phyloP scores from a whole-genome alignment of 208 protist species.

The Herpetomonas muscarum region DNA sequence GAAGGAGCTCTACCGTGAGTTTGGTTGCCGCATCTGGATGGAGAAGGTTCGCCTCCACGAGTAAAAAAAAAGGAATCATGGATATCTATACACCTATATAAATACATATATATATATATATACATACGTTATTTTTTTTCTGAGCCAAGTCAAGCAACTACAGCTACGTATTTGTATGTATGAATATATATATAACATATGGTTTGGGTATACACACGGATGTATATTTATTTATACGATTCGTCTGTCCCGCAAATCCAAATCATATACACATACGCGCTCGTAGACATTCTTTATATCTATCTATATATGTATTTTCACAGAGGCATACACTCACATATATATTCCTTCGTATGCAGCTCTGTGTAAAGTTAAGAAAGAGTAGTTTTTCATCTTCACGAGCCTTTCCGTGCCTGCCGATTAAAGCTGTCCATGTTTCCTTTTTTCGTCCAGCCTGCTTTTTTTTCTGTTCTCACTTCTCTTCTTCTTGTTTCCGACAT shows the following conservation, averaged over 20 bases:
- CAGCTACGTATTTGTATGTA: conserved; percentile 4
- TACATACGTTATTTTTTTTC: conserved; percentile 9
- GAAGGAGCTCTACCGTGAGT: conserved; percentile 83
- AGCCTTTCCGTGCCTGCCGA: neutral
- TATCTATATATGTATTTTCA: conserved; percentile 13
- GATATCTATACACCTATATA: neutral
- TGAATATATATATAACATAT: conserved; percentile 7
- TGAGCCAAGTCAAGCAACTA: conserved; percentile 15
- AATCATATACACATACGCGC: too few species aligned
- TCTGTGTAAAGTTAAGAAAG: too few species aligned
- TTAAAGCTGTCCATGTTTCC: neutral
- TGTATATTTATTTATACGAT: too few species aligned
- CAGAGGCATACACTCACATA: conserved; percentile 1
- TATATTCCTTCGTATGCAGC: neutral
- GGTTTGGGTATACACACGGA: too few species aligned
- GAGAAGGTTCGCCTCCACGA: conserved; percentile 59
- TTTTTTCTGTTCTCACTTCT: neutral
- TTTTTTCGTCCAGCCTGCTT: neutral
- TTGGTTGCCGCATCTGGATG: conserved; percentile 90
- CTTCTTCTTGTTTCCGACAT: conserved; percentile 2
- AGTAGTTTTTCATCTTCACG: neutral
- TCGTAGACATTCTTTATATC: too few species aligned
- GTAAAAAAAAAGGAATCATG: neutral
- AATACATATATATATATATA: conserved; percentile 13
- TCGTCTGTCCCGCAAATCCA: too few species aligned